Evolutionary conservation across 2,329 filamentous ascomycete genomes (phyloP).

Genomic region (Apiospora marii): DNA sequence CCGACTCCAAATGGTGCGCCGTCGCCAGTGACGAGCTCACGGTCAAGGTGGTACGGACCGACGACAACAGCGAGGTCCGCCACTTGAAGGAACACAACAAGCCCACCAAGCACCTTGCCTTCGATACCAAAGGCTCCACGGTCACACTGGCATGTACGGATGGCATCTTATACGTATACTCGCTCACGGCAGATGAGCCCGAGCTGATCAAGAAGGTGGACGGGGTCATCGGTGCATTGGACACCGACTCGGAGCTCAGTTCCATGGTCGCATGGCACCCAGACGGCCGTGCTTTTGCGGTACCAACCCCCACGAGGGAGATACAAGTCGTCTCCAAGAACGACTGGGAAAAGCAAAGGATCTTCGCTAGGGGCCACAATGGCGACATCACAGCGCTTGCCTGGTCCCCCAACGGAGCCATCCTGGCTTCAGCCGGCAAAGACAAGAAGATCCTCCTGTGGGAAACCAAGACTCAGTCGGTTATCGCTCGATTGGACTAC

Average conservation of each 20-base stretch:
- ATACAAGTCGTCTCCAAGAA: slow-evolving; percentile 86
- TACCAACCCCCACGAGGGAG: slow-evolving; percentile 81
- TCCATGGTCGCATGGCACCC: slow-evolving; percentile 89
- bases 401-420: slow-evolving; percentile 94
- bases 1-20: slow-evolving; percentile 85
- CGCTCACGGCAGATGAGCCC: slow-evolving; percentile 78
- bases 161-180: slow-evolving; percentile 90
- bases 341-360: slow-evolving; percentile 87
- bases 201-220: slow-evolving; percentile 85
- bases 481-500: slow-evolving; percentile 81
- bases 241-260: slow-evolving; percentile 78
- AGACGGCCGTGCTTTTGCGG: slow-evolving; percentile 89
- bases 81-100: slow-evolving; percentile 84
- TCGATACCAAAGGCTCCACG: slow-evolving; percentile 80
- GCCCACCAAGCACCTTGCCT: slow-evolving; percentile 90
- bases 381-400: slow-evolving; percentile 85
- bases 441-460: slow-evolving; percentile 80
- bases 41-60: slow-evolving; percentile 86
- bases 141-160: slow-evolving; percentile 87
- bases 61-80: slow-evolving; percentile 78
- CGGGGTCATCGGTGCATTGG: slow-evolving; percentile 80
- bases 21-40: slow-evolving; percentile 96
- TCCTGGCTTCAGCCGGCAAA: slow-evolving; percentile 76
- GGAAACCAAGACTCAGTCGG: slow-evolving; percentile 87
- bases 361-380: slow-evolving; percentile 80